Evolutionary conservation across 441 rosid species (phyloP), one percentile per base, ranked within the genome.

Genomic region (Pelargonium australe): DNA sequence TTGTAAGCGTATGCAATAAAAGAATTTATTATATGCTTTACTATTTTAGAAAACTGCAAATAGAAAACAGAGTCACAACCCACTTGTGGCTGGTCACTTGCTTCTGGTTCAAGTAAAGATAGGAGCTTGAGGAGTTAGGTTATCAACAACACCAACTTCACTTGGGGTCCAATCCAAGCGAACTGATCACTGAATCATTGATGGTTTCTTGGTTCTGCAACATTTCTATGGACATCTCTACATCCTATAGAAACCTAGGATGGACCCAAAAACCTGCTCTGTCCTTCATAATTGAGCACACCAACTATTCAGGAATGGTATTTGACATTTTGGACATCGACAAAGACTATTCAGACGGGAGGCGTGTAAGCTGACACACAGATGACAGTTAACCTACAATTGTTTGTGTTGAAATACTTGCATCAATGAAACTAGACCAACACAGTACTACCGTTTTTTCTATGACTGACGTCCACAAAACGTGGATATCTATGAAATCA

Each of bases 201-300:
- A 28, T 28, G 34, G 34, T 28, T 28, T 28, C 34, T 28, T 28
- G 34, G 34, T 28, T 28, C 4, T 3, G 5, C 34, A 28, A 28
- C 34, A 28, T 28, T 28, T 11, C 53, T 47, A 12, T 47, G 4
- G 53, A 13, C 53, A 47, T 47, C 11, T 12, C n/a, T 9, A 9
- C n/a, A 47, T 3, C 53, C 4, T 28, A 28, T 47, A 47, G n/a
- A 9, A 47, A 13, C n/a, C 53, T 47, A 13, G 17, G 57, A 51
- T 51, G 57, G 57, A 13, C 57, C 53, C n/a, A 47, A 47, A 47
- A 9, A 47, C 57, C 57, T 51, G 57, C 57, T 51, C 57, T 51
- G 57, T n/a, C 2, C 53, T 47, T 51, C 17, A 13, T 51, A 16
- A 51, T 13, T 51, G 12, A 13, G 57, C 7, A 53, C 58, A 53